Evolutionary conservation across 129 eudicot genomes (phyloP).

Genomic region (Tanacetum coccineum): DNA sequence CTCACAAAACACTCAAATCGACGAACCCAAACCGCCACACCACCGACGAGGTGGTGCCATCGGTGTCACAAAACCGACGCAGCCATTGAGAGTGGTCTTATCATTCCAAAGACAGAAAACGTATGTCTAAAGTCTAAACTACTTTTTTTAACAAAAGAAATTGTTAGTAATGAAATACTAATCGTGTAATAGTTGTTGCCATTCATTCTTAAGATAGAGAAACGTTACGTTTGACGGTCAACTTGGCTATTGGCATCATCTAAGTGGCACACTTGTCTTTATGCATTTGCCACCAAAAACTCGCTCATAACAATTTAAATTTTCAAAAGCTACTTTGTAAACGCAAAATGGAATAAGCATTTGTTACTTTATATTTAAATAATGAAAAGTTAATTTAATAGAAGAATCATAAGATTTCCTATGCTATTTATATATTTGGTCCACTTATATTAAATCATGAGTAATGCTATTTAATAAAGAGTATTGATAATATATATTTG

Average conservation of each 20-base stretch:
- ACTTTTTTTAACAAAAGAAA: not conserved
- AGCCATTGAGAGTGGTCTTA: no score
- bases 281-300: slow-evolving; percentile 11
- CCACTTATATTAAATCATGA: not conserved
- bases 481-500: no score
- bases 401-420: not conserved
- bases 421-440: not conserved
- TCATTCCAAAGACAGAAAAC: no score
- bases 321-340: not conserved
- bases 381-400: not conserved
- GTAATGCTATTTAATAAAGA: no score
- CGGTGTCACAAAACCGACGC: no score
- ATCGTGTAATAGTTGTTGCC: no score
- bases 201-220: no score
- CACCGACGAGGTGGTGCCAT: no score
- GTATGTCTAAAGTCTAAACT: not conserved
- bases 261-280: slow-evolving; percentile 19
- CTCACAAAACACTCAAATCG: no score
- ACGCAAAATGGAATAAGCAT: not conserved
- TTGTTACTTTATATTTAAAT: slow-evolving; percentile 2
- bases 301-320: not conserved
- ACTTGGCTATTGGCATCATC: slow-evolving; percentile 15
- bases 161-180: no score
- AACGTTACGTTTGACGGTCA: slow-evolving; percentile 13
- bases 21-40: no score